Percentiles rank a stretch among this genome's conserved stretches.
These are phyloP conservation scores for Cercospora sp. DNA, from an alignment of 2,329 filamentous ascomycete species.

Conservation along the genomic window DNA sequence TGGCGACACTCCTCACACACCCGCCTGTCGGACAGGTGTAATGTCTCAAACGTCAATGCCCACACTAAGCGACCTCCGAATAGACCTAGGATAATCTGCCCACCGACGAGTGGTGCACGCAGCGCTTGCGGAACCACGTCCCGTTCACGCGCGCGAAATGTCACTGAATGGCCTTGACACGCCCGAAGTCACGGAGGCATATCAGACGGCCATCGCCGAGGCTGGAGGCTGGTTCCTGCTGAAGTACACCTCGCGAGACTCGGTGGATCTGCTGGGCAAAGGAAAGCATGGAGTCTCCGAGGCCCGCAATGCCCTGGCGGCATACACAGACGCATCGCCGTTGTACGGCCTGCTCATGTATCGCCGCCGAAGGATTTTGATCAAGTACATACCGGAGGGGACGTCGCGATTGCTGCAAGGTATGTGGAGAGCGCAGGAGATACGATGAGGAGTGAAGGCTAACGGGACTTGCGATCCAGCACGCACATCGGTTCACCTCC, in stretches of 20 bases:
- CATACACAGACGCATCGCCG: slow-evolving; percentile 81
- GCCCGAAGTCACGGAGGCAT: slow-evolving; percentile 76
- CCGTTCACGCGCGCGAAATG: slow-evolving; percentile 56
- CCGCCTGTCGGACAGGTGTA: slow-evolving; percentile 18
- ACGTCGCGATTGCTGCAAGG: slow-evolving; percentile 92
- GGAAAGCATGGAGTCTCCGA: slow-evolving; percentile 83
- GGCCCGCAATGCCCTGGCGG: slow-evolving; percentile 72
- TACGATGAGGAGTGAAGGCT: background rate
- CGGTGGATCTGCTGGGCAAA: slow-evolving; percentile 73
- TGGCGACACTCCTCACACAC: background rate
- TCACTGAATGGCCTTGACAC: slow-evolving; percentile 94
- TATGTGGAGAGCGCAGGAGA: slow-evolving; percentile 46
- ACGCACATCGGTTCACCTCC: slow-evolving; percentile 72
- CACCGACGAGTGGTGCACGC: slow-evolving; percentile 9
- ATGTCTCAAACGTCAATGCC: slow-evolving; percentile 26
- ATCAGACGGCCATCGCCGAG: slow-evolving; percentile 76
- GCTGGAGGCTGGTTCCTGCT: slow-evolving; percentile 96
- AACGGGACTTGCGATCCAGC: slow-evolving; percentile 53
- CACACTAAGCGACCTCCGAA: slow-evolving; percentile 15
- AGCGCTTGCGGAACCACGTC: slow-evolving; percentile 10
- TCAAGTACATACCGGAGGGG: slow-evolving; percentile 89
- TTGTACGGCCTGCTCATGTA: slow-evolving; percentile 92
- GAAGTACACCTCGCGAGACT: slow-evolving; percentile 86
- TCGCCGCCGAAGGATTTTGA: slow-evolving; percentile 80
- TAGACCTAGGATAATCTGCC: background rate